A percentile compares a stretch with the other conserved stretches of the same genome.
These are phyloP conservation scores for Trypanosoma brucei DNA, from an alignment of 208 protist genomes.

Conservation along the genomic window DNA sequence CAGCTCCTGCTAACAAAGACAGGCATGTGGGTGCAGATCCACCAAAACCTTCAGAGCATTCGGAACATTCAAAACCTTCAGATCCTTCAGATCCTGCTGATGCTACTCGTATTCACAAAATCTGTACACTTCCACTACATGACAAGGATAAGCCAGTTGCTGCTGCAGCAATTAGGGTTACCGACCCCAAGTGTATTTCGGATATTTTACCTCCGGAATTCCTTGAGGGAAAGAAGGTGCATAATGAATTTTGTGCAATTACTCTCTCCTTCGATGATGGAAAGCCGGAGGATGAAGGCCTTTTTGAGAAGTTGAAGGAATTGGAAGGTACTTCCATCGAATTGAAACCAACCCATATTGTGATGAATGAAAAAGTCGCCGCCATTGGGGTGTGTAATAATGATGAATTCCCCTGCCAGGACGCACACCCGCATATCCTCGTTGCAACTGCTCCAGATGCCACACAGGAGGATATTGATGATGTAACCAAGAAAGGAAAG, in stretches of 20 bases:
- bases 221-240: conserved; percentile 14
- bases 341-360: conserved; percentile 34
- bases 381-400: conserved; percentile 22
- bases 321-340: conserved; percentile 26
- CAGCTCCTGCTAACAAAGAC: too few relatives aligned
- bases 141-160: too few relatives aligned
- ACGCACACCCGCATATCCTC: conserved; percentile 49
- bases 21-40: too few relatives aligned
- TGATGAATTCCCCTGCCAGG: conserved; percentile 35
- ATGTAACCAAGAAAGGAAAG: too few relatives aligned
- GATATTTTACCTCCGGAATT: conserved; percentile 8
- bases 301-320: conserved; percentile 43
- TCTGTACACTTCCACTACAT: too few relatives aligned
- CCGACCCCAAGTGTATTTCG: conserved; percentile 15
- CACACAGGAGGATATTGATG: not conserved
- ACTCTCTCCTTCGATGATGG: conserved; percentile 14
- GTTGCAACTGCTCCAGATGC: conserved; percentile 33
- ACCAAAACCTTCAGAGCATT: too few relatives aligned
- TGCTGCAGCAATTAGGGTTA: conserved; percentile 20
- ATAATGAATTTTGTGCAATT: conserved; percentile 13
- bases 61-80: too few relatives aligned
- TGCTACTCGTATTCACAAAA: too few relatives aligned
- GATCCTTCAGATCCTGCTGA: too few relatives aligned
- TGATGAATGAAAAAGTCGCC: conserved; percentile 51
- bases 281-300: conserved; percentile 38